phyloP scores from a whole-genome alignment of 2,329 filamentous ascomycete species.

The Beauveria brongniartii region DNA sequence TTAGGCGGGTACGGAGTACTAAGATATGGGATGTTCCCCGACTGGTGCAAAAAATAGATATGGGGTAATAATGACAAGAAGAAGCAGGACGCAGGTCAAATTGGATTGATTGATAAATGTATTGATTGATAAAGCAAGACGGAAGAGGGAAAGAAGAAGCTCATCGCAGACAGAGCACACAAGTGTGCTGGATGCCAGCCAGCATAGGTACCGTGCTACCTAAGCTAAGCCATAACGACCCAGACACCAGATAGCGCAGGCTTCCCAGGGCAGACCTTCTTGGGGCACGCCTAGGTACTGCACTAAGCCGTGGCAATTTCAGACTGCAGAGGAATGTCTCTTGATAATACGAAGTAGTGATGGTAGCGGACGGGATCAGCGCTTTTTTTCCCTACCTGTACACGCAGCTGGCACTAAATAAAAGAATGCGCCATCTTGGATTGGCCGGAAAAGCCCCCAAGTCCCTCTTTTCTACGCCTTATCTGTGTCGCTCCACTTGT shows the following conservation, averaged over 20 bases:
- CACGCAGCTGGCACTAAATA: background rate
- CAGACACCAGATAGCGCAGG: too few relatives aligned
- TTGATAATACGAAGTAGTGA: background rate
- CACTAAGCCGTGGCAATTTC: background rate
- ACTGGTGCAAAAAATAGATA: background rate
- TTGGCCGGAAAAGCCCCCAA: background rate
- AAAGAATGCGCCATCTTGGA: background rate
- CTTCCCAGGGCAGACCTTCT: too few relatives aligned
- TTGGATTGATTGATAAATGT: background rate
- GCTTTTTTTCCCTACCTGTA: background rate
- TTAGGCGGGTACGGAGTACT: background rate
- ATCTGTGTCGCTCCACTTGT: conserved; percentile 1
- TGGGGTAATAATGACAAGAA: background rate
- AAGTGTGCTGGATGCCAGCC: too few relatives aligned
- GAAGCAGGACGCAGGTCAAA: background rate
- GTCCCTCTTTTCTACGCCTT: background rate
- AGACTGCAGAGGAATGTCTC: background rate
- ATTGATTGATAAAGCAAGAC: background rate
- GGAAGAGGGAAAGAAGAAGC: too few relatives aligned
- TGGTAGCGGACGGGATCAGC: background rate
- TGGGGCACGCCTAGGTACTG: background rate
- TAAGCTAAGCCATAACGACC: too few relatives aligned
- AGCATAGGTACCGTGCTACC: too few relatives aligned
- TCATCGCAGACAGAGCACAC: too few relatives aligned
- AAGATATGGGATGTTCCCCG: background rate